phyloP scores from a whole-genome alignment of 495 filamentous ascomycete species.

The Penicillium longicatenatum region DNA sequence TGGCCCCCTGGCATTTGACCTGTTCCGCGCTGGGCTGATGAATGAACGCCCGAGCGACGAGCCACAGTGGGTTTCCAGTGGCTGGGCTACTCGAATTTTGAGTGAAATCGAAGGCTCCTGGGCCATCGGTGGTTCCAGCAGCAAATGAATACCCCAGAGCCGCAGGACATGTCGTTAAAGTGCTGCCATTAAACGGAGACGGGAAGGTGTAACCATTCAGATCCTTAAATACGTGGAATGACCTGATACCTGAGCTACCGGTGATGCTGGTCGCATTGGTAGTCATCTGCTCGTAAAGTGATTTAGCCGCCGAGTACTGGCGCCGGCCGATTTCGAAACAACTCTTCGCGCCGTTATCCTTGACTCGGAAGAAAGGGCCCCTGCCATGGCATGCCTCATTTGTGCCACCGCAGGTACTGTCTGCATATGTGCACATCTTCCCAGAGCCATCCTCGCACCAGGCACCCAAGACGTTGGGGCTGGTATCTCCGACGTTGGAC shows the following conservation, averaged over 20 bases:
- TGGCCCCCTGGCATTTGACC: slow-evolving; percentile 74
- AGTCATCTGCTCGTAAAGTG: slow-evolving; percentile 58
- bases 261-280: slow-evolving; percentile 44
- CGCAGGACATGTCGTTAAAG: slow-evolving; percentile 79
- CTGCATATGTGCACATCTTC: slow-evolving; percentile 66
- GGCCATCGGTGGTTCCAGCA: slow-evolving; percentile 91
- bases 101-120: slow-evolving; percentile 91
- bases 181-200: slow-evolving; percentile 71
- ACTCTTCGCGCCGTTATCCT: slow-evolving; percentile 70
- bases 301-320: slow-evolving; percentile 64
- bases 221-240: slow-evolving; percentile 74
- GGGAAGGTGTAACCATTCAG: slow-evolving; percentile 73
- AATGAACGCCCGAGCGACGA: slow-evolving; percentile 69
- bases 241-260: slow-evolving; percentile 62
- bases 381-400: slow-evolving; percentile 81
- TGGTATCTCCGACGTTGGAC: slow-evolving; percentile 90
- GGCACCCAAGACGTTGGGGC: slow-evolving; percentile 85
- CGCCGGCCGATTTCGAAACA: slow-evolving; percentile 73
- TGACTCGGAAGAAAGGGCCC: slow-evolving; percentile 74
- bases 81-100: slow-evolving; percentile 79
- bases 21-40: slow-evolving; percentile 74
- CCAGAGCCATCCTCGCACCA: slow-evolving; percentile 76
- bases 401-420: slow-evolving; percentile 77
- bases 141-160: slow-evolving; percentile 94
- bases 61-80: slow-evolving; percentile 78